These are phyloP conservation scores for Paragyromitra xinjiangensis DNA, from an alignment of 495 filamentous ascomycete species.

Conservation along the genomic window DNA sequence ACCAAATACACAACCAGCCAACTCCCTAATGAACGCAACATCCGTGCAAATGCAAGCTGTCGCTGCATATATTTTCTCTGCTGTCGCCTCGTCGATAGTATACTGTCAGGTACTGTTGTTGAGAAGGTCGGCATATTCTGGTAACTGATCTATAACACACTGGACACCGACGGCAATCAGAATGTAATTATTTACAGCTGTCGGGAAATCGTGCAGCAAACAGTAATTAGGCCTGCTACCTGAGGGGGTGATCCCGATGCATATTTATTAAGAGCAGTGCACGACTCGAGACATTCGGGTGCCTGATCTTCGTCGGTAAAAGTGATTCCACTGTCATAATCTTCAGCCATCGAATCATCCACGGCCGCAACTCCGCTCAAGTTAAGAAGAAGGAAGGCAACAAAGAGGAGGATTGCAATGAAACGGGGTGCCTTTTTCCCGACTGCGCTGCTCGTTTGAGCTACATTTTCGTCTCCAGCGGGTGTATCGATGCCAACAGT, in stretches of 20 bases:
- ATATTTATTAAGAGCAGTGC: background rate
- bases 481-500: background rate
- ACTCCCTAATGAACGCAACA: slow-evolving; percentile 13
- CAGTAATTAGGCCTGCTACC: background rate
- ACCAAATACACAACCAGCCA: slow-evolving; percentile 38
- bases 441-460: background rate
- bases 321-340: slow-evolving; percentile 14
- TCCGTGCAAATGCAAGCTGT: slow-evolving; percentile 25
- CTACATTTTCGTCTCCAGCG: background rate
- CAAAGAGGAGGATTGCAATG: background rate
- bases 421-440: background rate
- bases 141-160: slow-evolving; percentile 18
- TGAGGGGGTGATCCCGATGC: background rate
- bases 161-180: slow-evolving; percentile 2
- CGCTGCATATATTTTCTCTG: background rate
- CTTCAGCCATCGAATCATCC: background rate
- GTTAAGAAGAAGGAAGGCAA: slow-evolving; percentile 9
- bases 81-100: background rate
- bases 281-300: slow-evolving; percentile 24
- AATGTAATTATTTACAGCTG: background rate
- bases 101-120: background rate
- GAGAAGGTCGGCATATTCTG: slow-evolving; percentile 5
- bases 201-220: background rate
- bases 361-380: slow-evolving; percentile 11
- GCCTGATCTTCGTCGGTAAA: slow-evolving; percentile 3